Evolutionary conservation across 2,329 filamentous ascomycete species (phyloP).

Genomic region (Pseudocercospora fijiensis): DNA sequence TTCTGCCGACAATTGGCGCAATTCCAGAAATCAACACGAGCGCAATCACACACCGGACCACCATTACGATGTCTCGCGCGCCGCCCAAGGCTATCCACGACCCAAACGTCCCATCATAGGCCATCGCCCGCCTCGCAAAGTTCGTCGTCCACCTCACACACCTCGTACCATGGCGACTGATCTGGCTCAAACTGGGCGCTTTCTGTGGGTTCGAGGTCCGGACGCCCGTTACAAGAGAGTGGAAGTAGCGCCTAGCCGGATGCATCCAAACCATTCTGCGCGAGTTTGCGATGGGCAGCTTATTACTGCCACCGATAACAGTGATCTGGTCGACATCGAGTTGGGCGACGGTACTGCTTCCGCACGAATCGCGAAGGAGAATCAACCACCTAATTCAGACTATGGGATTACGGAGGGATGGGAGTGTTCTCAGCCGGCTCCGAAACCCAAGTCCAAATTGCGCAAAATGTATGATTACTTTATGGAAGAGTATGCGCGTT

Average conservation of each 20-base stretch:
- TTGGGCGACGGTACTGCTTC: neutral
- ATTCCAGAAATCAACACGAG: neutral
- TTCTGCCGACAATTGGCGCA: neutral
- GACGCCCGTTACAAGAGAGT: neutral
- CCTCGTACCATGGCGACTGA: neutral
- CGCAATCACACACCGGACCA: neutral
- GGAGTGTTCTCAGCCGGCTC: neutral
- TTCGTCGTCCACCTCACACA: neutral
- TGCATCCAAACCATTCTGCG: neutral
- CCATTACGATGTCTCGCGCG: neutral
- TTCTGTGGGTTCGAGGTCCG: neutral
- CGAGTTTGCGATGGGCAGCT: neutral
- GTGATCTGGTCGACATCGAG: neutral
- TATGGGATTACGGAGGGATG: neutral
- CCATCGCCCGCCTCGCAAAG: neutral
- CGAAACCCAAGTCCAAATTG: neutral
- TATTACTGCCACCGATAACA: neutral
- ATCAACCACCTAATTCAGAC: neutral
- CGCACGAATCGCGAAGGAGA: neutral
- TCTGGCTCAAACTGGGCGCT: neutral
- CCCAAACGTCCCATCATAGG: neutral
- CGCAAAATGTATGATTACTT: neutral
- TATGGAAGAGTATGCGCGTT: neutral
- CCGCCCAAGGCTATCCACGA: neutral
- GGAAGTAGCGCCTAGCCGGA: neutral